These are phyloP conservation scores for Pyrus pyrifolia DNA, from an alignment of 306 rosid genomes.

Conservation along the genomic window DNA sequence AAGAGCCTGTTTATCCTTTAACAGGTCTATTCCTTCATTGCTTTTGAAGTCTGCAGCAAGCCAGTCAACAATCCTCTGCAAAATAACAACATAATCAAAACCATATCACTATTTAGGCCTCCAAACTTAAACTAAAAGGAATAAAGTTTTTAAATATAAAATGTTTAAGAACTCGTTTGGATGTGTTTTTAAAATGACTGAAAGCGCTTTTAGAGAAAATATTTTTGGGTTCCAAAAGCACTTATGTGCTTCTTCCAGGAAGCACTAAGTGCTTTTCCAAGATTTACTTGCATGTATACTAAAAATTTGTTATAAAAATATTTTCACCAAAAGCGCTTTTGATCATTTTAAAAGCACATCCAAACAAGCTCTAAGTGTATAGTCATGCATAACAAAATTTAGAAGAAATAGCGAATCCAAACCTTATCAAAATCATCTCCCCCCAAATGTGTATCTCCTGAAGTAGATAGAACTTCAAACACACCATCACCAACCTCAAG, in stretches of 20 bases:
- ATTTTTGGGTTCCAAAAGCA: too few species aligned
- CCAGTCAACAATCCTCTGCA: conserved; percentile 93
- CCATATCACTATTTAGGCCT: neutral
- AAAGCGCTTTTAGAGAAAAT: too few species aligned
- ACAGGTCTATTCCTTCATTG: conserved; percentile 82
- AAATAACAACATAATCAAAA: neutral
- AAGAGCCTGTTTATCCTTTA: conserved; percentile 97
- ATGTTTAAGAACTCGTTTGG: neutral
- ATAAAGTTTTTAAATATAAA: neutral
- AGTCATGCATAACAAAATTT: neutral
- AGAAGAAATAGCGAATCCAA: neutral
- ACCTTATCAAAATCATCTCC: conserved; percentile 99
- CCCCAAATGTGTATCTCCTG: conserved; percentile 97
- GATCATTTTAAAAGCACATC: too few species aligned
- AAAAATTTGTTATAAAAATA: too few species aligned
- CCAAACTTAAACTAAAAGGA: neutral
- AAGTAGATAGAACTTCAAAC: conserved; percentile 91
- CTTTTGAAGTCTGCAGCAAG: conserved; percentile 65
- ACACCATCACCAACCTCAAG: conserved; percentile 99
- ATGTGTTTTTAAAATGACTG: too few species aligned
- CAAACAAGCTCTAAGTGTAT: neutral
- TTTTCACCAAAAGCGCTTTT: too few species aligned
- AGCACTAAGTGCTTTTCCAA: too few species aligned
- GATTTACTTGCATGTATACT: too few species aligned
- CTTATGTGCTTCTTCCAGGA: too few species aligned